Evolutionary conservation across 345 rosid genomes (phyloP).

Genomic region (Citropsis articulata): DNA sequence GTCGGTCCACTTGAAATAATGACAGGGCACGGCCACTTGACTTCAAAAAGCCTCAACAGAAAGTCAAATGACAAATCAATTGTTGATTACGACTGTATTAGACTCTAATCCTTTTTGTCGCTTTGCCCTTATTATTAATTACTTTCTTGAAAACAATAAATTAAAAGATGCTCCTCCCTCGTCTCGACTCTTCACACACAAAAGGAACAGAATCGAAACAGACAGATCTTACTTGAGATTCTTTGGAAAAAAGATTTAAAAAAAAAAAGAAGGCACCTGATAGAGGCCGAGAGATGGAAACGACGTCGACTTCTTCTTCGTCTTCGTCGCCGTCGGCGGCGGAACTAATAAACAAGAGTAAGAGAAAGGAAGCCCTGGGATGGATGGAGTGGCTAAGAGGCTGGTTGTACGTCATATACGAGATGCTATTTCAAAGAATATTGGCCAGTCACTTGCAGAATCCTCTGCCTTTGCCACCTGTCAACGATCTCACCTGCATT

Average conservation of each 20-base stretch:
- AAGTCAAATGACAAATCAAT: neutral
- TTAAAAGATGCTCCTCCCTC: neutral
- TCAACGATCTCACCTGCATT: constrained; percentile 71
- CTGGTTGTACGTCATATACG: constrained; percentile 63
- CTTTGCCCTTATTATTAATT: neutral
- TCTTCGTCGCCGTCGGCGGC: neutral
- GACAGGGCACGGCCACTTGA: too few relatives aligned
- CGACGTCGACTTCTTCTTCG: neutral
- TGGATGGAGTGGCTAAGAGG: constrained; percentile 98
- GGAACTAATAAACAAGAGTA: constrained; percentile 7
- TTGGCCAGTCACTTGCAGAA: constrained; percentile 71
- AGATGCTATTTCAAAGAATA: constrained; percentile 86
- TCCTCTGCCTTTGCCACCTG: constrained; percentile 81
- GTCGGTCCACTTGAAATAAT: too few relatives aligned
- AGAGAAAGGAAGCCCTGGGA: constrained; percentile 64
- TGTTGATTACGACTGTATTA: neutral
- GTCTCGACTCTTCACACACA: too few relatives aligned
- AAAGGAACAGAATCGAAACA: neutral
- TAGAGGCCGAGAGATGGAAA: neutral
- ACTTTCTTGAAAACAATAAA: too few relatives aligned
- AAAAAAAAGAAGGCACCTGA: too few relatives aligned
- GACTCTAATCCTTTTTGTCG: neutral
- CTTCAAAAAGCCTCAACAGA: too few relatives aligned
- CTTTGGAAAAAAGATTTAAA: neutral
- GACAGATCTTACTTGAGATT: neutral